Evolutionary conservation across 495 filamentous ascomycete genomes (phyloP), one percentile per base, ranked within the genome.

Genomic region (Xylaria sp.): DNA sequence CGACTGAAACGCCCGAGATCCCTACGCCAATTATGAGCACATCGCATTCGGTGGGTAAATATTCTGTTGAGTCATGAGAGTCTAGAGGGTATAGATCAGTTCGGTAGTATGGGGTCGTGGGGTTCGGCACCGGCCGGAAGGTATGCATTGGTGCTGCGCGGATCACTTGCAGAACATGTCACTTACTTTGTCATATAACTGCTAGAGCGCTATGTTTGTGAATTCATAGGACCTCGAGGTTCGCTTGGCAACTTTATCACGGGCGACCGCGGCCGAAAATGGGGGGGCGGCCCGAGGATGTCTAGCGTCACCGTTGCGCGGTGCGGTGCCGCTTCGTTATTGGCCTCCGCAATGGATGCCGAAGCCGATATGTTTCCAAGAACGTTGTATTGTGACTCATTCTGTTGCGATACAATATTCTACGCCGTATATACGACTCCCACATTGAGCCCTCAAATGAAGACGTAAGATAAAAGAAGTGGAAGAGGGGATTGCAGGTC

Each of bases 21-120:
- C 79, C 77, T 26, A 73, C 70, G 8, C 79, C 77, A 19, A 80
- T 77, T 59, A 80, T 79, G 21, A 73, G 61, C 24, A 80, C 67
- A 57, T 80, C 76, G 46, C 61, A 58, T 66, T 72, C 29, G 1
- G 21, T 9, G 31, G 78, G 78, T 46, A 80, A 67, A 4, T 75
- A 29, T 58, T 67, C 61, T 14, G 78, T 79, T 14, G 75, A 77
- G 15, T 75, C 73, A 64, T 79, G 64, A 3, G 76, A 66, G 43
- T 80, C 71, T 19, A 80, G 71, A 17, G n/a, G 41, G 70, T 80
- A 75, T 4, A 66, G 68, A 11, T 80, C 74, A 0, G 55, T 75
- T 21, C 72, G 75, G 77, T 77, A 80, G 64, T 74, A 79, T 7
- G 75, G 68, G 1, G 57, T 37, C 0, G 74, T 78, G 5, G 76